These are phyloP conservation scores for Magnusiomyces starmeri DNA, from an alignment of 1,139 yeast genomes.

Conservation along the genomic window DNA sequence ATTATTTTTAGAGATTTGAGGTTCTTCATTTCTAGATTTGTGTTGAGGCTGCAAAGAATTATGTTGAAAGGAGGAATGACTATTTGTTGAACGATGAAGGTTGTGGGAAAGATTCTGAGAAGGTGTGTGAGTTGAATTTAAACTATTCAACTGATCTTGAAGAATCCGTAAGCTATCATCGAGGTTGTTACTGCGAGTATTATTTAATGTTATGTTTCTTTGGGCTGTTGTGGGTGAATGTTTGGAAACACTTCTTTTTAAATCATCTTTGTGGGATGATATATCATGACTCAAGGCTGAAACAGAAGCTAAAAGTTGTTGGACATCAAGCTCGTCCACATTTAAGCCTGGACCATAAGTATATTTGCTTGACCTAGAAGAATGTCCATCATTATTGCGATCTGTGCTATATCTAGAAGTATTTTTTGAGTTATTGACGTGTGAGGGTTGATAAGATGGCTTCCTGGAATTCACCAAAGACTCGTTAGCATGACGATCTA, in stretches of 20 bases:
- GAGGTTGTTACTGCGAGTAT: neutral
- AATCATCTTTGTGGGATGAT: neutral
- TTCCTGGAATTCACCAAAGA: neutral
- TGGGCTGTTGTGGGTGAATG: too few species aligned
- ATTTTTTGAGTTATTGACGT: too few species aligned
- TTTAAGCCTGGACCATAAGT: too few species aligned
- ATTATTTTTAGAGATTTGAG: neutral
- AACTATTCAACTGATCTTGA: neutral
- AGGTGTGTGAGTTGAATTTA: neutral
- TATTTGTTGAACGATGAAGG: neutral
- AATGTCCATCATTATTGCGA: too few species aligned
- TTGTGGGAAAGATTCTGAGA: neutral
- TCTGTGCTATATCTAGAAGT: neutral
- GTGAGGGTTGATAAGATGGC: neutral
- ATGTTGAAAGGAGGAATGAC: neutral
- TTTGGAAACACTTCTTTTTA: too few species aligned
- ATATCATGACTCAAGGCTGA: slow-evolving; percentile 1
- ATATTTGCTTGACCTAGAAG: too few species aligned
- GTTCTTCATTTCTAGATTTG: neutral
- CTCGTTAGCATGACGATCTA: neutral
- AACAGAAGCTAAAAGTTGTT: slow-evolving; percentile 6
- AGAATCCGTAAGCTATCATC: neutral
- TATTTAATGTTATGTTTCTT: neutral
- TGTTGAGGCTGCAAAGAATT: neutral
- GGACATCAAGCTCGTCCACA: slow-evolving; percentile 4